A percentile compares a stretch with the other conserved stretches of the same genome.
These are phyloP conservation scores for Dendrocalamus latiflorus DNA, from an alignment of 202 grass and related monocot species.

Conservation along the genomic window DNA sequence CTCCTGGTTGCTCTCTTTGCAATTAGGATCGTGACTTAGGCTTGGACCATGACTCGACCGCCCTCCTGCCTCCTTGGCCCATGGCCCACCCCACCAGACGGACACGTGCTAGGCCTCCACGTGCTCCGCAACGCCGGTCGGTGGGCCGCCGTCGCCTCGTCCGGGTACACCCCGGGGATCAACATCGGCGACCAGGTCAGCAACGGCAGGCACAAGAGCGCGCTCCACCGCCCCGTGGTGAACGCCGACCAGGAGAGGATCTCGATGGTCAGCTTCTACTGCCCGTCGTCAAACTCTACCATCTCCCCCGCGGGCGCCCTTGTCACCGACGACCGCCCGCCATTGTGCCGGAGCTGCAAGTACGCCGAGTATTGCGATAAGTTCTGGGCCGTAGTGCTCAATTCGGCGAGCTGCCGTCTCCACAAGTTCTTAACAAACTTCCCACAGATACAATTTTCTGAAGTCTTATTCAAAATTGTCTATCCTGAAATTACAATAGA, in stretches of 20 bases:
- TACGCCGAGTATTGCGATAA: not conserved
- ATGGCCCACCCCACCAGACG: too few relatives aligned
- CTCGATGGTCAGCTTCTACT: not conserved
- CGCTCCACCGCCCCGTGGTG: not conserved
- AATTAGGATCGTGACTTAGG: too few relatives aligned
- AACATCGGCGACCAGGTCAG: not conserved
- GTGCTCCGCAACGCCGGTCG: too few relatives aligned
- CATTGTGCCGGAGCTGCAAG: not conserved
- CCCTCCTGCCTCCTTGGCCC: too few relatives aligned
- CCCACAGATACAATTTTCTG: not conserved
- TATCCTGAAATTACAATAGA: conserved; percentile 7
- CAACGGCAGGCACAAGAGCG: not conserved
- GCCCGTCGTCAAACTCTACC: not conserved
- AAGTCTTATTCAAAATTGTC: conserved; percentile 1
- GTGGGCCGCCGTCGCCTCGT: too few relatives aligned
- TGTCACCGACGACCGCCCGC: not conserved
- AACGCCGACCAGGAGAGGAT: not conserved
- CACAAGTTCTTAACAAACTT: not conserved
- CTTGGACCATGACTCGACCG: too few relatives aligned
- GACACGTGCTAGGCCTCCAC: too few relatives aligned
- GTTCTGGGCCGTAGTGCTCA: not conserved
- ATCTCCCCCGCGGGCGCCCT: not conserved
- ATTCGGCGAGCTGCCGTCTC: not conserved
- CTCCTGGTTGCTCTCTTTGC: too few relatives aligned
- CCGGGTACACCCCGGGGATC: too few relatives aligned